Evolutionary conservation across 208 protist genomes (phyloP), one percentile per base, ranked within the genome.

Genomic region (Phytomonas sp.): DNA sequence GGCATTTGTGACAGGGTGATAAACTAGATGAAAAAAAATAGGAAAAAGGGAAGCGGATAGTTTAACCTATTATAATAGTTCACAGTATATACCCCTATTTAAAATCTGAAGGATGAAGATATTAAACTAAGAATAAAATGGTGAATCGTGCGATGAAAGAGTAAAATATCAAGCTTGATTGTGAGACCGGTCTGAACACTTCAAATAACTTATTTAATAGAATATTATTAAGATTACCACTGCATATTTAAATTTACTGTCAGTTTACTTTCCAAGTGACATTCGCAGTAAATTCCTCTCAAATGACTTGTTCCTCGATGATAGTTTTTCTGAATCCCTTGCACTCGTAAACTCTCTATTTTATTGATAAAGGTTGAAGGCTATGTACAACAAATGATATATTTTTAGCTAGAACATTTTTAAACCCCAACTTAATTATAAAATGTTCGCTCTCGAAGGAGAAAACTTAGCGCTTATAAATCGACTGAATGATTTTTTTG

Each of bases 401-500:
- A 49, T 23, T 19, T 49, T 12, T 16, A 49, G 3, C 2, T 19
- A 10, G 40, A 49, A 4, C 40, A 49, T 19, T 49, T 49, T 49
- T 49, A 12, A 19, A 16, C 6, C 6, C 40, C 40, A 49, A 12
- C 12, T 49, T 49, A 12, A 16, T 23, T 49, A 49, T 49, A 49
- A 49, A 49, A 49, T 49, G 40, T 29, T 42, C 29, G 23, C 63
- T 8, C 40, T 37, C 52, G 62, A 71, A 14, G 10, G n/a, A 6
- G 62, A 29, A 7, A 31, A 59, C 16, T 49, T 71, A 16, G 42
- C 49, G 14, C 33, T 88, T 30, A 63, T 94, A 19, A 78, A 81
- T 12, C 75, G 81, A 23, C 71, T 94, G 29, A 81, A 94, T 36
- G 66, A 69, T 2, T 94, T 92, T 75, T 94, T 94, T 69, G 61